Percentiles rank a stretch among this genome's conserved stretches.
Conservation (phyloP, 1,284 basidiomycete genomes). For the Ustilago loliicola region DNA sequence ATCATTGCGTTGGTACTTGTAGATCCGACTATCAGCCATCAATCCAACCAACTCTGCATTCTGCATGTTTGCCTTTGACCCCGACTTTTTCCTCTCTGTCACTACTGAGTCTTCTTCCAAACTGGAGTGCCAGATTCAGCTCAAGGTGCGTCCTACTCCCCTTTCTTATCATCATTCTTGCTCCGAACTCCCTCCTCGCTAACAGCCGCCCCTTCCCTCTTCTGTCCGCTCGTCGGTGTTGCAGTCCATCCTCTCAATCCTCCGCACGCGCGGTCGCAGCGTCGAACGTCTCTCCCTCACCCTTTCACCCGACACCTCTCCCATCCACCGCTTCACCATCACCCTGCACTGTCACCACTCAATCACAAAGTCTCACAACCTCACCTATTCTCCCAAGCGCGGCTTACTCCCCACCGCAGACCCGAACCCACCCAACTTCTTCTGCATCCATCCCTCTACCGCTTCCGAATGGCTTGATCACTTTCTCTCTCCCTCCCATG, state of each 20-base stretch:
- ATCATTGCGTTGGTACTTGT: not conserved
- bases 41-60: constrained; percentile 65
- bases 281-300: constrained; percentile 50
- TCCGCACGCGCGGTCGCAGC: constrained; percentile 42
- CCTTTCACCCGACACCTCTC: constrained; percentile 22
- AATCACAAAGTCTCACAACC: constrained; percentile 57
- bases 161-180: not conserved
- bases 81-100: constrained; percentile 55
- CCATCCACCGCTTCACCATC: constrained; percentile 35
- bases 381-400: constrained; percentile 58
- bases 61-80: constrained; percentile 56
- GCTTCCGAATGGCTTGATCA: constrained; percentile 61
- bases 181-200: not conserved
- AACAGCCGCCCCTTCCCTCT: not conserved
- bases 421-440: constrained; percentile 44
- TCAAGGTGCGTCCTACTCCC: constrained; percentile 35
- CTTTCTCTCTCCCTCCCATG: constrained; percentile 40
- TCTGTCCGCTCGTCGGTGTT: not conserved
- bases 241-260: constrained; percentile 51
- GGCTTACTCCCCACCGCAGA: constrained; percentile 54
- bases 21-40: constrained; percentile 61
- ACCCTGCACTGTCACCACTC: constrained; percentile 51
- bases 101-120: constrained; percentile 10
- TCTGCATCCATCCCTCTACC: constrained; percentile 37
- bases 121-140: constrained; percentile 56